Conservation (phyloP, 495 filamentous ascomycete species). For the Neurospora hispaniola region DNA sequence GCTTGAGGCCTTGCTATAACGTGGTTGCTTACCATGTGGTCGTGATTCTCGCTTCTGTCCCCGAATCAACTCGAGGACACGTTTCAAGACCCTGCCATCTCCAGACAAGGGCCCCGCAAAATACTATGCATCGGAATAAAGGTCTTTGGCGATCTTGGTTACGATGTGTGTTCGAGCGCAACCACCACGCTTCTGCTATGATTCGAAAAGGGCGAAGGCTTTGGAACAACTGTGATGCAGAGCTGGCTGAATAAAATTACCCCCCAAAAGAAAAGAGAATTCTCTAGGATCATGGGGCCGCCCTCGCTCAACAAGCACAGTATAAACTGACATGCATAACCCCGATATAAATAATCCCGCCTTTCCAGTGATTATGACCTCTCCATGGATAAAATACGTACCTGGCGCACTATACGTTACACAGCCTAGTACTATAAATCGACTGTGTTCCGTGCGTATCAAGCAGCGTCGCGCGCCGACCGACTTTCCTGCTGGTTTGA, state of each 20-base stretch:
- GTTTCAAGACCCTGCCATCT: not conserved
- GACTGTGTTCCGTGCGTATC: not conserved
- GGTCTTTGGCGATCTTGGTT: not conserved
- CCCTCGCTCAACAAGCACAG: not conserved
- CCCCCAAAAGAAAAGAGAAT: too few relatives aligned
- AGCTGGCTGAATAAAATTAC: not conserved
- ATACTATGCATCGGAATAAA: not conserved
- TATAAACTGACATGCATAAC: not conserved
- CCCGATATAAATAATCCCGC: not conserved
- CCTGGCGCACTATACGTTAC: not conserved
- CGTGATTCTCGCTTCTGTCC: not conserved
- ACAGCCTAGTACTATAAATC: not conserved
- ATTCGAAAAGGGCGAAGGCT: not conserved
- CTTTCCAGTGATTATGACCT: not conserved
- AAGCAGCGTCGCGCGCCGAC: not conserved
- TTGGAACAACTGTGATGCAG: not conserved
- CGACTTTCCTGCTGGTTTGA: not conserved
- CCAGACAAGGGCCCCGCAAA: not conserved
- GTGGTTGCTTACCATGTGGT: not conserved
- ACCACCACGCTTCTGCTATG: not conserved
- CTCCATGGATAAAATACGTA: not conserved
- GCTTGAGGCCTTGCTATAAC: not conserved
- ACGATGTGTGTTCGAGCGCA: not conserved
- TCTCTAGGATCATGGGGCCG: not conserved
- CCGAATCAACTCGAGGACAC: not conserved